Conservation (phyloP, 2,329 filamentous ascomycete species). For the Aureobasidium sp. region DNA sequence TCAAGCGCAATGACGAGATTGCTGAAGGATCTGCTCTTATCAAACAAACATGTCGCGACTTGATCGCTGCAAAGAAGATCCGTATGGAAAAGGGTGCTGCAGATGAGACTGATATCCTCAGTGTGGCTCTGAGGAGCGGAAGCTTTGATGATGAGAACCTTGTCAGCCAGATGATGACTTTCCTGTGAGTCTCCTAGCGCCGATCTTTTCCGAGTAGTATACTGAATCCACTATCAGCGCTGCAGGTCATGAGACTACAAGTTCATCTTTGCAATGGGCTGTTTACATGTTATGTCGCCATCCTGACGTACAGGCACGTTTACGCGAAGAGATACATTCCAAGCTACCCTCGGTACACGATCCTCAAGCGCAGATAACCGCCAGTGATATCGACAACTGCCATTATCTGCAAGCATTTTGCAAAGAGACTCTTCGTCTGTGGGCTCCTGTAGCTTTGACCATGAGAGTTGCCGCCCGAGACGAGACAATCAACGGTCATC, state of each 20-base stretch:
- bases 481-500: conserved; percentile 57
- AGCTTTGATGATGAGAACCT: conserved; percentile 71
- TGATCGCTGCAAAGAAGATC: conserved; percentile 64
- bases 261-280: conserved; percentile 47
- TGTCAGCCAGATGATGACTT: conserved; percentile 86
- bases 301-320: conserved; percentile 40
- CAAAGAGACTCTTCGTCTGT: conserved; percentile 68
- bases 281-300: conserved; percentile 46
- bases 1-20: conserved; percentile 64
- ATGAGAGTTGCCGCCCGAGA: conserved; percentile 58
- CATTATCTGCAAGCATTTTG: conserved; percentile 75
- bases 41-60: conserved; percentile 56
- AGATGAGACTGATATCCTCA: conserved; percentile 65
- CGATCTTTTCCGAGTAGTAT: neutral
- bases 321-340: conserved; percentile 45
- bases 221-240: conserved; percentile 31
- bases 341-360: conserved; percentile 39
- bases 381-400: conserved; percentile 60
- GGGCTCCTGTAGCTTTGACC: conserved; percentile 64
- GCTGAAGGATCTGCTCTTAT: conserved; percentile 51
- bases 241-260: conserved; percentile 56
- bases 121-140: conserved; percentile 69
- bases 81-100: conserved; percentile 43
- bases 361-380: conserved; percentile 38
- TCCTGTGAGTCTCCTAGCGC: conserved; percentile 42